Conservation (phyloP, 2,329 filamentous ascomycete genomes). For the Drechslera avenae region DNA sequence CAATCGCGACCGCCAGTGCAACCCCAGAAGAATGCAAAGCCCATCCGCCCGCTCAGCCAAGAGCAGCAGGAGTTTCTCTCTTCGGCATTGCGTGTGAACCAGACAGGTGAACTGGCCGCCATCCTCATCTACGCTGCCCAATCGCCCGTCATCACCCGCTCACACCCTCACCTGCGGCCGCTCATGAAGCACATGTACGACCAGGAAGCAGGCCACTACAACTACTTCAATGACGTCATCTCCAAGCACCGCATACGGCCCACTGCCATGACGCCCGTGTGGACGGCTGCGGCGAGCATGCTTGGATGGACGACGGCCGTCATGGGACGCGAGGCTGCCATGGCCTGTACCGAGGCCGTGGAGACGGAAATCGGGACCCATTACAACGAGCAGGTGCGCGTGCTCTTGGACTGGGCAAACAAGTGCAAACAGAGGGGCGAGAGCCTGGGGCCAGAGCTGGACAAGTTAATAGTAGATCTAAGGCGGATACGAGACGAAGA, state of each 20-base stretch:
- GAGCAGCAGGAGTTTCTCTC: slow-evolving; percentile 47
- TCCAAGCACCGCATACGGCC: slow-evolving; percentile 88
- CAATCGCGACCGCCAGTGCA: slow-evolving; percentile 8
- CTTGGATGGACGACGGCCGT: slow-evolving; percentile 89
- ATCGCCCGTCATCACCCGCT: slow-evolving; percentile 76
- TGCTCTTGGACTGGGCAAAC: slow-evolving; percentile 78
- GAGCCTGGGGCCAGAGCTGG: slow-evolving; percentile 78
- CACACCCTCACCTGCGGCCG: slow-evolving; percentile 84
- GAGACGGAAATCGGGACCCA: slow-evolving; percentile 97
- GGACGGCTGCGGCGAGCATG: slow-evolving; percentile 78
- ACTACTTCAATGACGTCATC: slow-evolving; percentile 82
- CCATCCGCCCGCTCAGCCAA: slow-evolving; percentile 34
- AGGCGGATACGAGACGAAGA: slow-evolving; percentile 92
- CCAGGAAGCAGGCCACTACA: slow-evolving; percentile 87
- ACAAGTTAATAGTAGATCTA: slow-evolving; percentile 72
- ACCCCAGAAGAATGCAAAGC: slow-evolving; percentile 13
- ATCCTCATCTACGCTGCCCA: slow-evolving; percentile 93
- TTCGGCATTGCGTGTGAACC: slow-evolving; percentile 80
- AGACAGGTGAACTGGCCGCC: slow-evolving; percentile 95
- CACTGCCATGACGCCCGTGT: slow-evolving; percentile 89
- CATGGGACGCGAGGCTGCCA: slow-evolving; percentile 89
- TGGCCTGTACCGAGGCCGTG: slow-evolving; percentile 98
- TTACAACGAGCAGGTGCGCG: slow-evolving; percentile 90
- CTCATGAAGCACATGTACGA: slow-evolving; percentile 98
- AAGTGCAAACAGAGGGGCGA: slow-evolving; percentile 78